These are phyloP conservation scores for Candida nanaspora DNA, from an alignment of 805 yeast species.

Conservation along the genomic window DNA sequence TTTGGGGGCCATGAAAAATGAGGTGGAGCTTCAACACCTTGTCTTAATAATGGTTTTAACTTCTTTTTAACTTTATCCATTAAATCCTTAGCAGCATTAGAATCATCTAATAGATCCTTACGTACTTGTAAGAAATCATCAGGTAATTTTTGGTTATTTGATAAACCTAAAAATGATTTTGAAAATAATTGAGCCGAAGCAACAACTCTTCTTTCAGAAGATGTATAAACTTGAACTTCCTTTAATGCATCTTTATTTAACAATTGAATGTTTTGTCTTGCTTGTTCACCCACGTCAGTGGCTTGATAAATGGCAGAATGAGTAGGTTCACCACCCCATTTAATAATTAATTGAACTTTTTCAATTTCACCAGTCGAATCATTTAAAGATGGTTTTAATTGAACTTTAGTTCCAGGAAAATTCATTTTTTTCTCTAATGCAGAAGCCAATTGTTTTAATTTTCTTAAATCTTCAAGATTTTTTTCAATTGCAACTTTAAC, in stretches of 20 bases:
- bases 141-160: slow-evolving; percentile 63
- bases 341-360: slow-evolving; percentile 89
- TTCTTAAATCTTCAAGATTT: slow-evolving; percentile 71
- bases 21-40: slow-evolving; percentile 94
- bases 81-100: slow-evolving; percentile 94
- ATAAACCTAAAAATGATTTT: slow-evolving; percentile 64
- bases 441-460: slow-evolving; percentile 65
- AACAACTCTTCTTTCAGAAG: slow-evolving; percentile 91
- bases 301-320: slow-evolving; percentile 96
- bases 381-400: slow-evolving; percentile 79
- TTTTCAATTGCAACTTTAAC: slow-evolving; percentile 75
- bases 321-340: slow-evolving; percentile 99
- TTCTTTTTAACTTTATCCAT: slow-evolving; percentile 98
- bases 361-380: slow-evolving; percentile 61
- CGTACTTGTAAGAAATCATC: slow-evolving; percentile 76
- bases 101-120: slow-evolving; percentile 89
- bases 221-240: slow-evolving; percentile 80
- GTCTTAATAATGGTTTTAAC: slow-evolving; percentile 86
- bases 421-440: slow-evolving; percentile 85
- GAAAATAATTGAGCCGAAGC: slow-evolving; percentile 86
- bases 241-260: slow-evolving; percentile 79
- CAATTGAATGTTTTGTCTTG: slow-evolving; percentile 84
- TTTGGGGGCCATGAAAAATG: slow-evolving; percentile 98
- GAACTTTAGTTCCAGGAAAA: slow-evolving; percentile 95
- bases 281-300: slow-evolving; percentile 89